A percentile compares a stretch with the other conserved stretches of the same genome.
phyloP scores from a whole-genome alignment of 306 rosid genomes.

The Castanospermum australe region DNA sequence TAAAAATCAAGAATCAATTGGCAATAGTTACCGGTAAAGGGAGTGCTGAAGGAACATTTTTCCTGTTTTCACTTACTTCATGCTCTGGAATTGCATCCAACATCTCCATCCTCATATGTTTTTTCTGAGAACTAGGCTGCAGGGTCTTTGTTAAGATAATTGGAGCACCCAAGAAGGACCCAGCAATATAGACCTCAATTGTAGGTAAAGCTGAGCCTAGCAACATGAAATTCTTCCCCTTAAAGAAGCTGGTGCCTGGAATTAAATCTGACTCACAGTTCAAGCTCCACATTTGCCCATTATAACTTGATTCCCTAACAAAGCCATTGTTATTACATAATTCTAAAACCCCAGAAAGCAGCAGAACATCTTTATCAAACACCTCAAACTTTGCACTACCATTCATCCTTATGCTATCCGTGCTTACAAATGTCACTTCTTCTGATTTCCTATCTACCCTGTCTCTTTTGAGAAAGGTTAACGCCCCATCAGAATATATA shows the following conservation, averaged over 20 bases:
- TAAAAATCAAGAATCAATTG: not conserved
- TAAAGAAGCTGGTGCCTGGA: slow-evolving; percentile 50
- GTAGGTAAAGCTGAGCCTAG: slow-evolving; percentile 49
- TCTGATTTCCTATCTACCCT: slow-evolving; percentile 75
- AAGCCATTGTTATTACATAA: slow-evolving; percentile 40
- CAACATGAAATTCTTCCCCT: slow-evolving; percentile 46
- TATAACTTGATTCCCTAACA: slow-evolving; percentile 37
- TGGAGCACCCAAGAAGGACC: slow-evolving; percentile 68
- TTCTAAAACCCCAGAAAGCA: slow-evolving; percentile 69
- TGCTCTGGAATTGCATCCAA: slow-evolving; percentile 74
- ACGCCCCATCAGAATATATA: slow-evolving; percentile 57
- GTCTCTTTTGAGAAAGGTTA: slow-evolving; percentile 65
- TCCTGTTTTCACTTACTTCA: slow-evolving; percentile 50
- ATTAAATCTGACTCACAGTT: slow-evolving; percentile 55
- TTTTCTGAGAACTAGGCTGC: slow-evolving; percentile 52
- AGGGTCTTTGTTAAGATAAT: slow-evolving; percentile 68
- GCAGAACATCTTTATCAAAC: slow-evolving; percentile 57
- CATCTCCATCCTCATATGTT: slow-evolving; percentile 46
- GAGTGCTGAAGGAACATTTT: slow-evolving; percentile 38
- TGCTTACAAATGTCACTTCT: slow-evolving; percentile 84
- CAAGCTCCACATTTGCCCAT: slow-evolving; percentile 65
- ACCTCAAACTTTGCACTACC: slow-evolving; percentile 80
- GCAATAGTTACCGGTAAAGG: slow-evolving; percentile 51
- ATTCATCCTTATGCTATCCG: slow-evolving; percentile 73
- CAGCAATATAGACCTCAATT: slow-evolving; percentile 81